phyloP scores from a whole-genome alignment of 371 early-diverging fungal species.

The Haplosporangium sp. region DNA sequence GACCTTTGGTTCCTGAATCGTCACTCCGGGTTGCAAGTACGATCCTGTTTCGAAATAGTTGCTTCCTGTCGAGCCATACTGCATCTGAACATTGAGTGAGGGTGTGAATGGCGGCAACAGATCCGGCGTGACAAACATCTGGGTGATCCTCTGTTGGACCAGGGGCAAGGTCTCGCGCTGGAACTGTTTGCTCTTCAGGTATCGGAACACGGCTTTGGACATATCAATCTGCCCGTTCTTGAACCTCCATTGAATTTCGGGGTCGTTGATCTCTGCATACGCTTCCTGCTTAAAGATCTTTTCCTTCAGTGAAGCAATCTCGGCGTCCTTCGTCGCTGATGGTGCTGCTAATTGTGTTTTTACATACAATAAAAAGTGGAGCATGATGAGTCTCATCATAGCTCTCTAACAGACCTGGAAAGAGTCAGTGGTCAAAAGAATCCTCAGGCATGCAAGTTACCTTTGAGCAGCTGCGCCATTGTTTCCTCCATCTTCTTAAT shows the following conservation, averaged over 20 bases:
- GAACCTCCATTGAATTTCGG: constrained; percentile 77
- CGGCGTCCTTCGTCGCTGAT: constrained; percentile 57
- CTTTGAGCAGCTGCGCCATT: constrained; percentile 63
- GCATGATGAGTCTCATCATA: too few relatives aligned
- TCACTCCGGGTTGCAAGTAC: constrained; percentile 54
- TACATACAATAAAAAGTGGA: not conserved
- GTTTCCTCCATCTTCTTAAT: constrained; percentile 63
- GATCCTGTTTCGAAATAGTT: constrained; percentile 51
- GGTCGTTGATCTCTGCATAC: constrained; percentile 77
- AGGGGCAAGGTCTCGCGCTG: constrained; percentile 68
- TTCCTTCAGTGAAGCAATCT: constrained; percentile 65
- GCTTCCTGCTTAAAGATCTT: constrained; percentile 73
- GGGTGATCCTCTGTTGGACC: constrained; percentile 77
- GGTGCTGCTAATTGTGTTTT: constrained; percentile 34
- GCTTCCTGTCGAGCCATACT: constrained; percentile 25
- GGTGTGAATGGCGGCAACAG: constrained; percentile 69
- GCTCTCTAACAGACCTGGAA: too few relatives aligned
- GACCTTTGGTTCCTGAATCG: constrained; percentile 68
- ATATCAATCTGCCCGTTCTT: constrained; percentile 74
- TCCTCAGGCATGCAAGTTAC: constrained; percentile 24
- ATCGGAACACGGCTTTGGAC: constrained; percentile 77
- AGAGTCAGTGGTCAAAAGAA: too few relatives aligned
- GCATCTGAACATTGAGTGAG: constrained; percentile 62
- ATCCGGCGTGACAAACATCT: constrained; percentile 87
- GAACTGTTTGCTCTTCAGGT: constrained; percentile 75